phyloP scores from a whole-genome alignment of 2,329 filamentous ascomycete species.

The Didymella sp. region DNA sequence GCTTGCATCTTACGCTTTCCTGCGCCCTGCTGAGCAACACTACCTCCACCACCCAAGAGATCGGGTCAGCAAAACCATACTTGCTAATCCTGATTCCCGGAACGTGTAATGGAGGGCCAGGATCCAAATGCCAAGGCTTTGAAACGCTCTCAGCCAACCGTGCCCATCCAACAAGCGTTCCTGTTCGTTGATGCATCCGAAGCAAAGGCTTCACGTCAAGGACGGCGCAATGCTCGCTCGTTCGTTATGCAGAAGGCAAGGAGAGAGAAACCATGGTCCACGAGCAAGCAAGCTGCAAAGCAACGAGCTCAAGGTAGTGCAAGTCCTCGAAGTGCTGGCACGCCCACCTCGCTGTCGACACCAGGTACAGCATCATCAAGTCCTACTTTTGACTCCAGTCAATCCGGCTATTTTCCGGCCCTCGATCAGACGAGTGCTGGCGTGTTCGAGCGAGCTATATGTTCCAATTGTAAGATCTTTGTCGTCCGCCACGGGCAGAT shows the following conservation, averaged over 20 bases:
- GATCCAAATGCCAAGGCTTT: slow-evolving; percentile 31
- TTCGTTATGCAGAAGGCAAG: slow-evolving; percentile 52
- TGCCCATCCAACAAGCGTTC: slow-evolving; percentile 44
- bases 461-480: slow-evolving; percentile 42
- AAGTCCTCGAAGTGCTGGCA: slow-evolving; percentile 40
- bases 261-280: slow-evolving; percentile 49
- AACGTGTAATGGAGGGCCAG: slow-evolving; percentile 38
- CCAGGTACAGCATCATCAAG: slow-evolving; percentile 44
- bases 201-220: slow-evolving; percentile 48
- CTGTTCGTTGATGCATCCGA: slow-evolving; percentile 50
- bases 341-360: slow-evolving; percentile 38
- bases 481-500: slow-evolving; percentile 39
- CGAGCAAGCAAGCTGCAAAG: slow-evolving; percentile 48
- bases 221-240: slow-evolving; percentile 50
- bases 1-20: slow-evolving; percentile 26
- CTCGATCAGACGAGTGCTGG: slow-evolving; percentile 22
- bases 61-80: slow-evolving; percentile 26
- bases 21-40: slow-evolving; percentile 35
- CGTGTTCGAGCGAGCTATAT: slow-evolving; percentile 32
- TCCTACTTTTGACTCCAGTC: slow-evolving; percentile 29
- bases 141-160: slow-evolving; percentile 30
- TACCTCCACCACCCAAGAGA: slow-evolving; percentile 29
- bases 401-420: slow-evolving; percentile 31
- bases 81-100: slow-evolving; percentile 30
- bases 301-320: slow-evolving; percentile 35